phyloP scores from a whole-genome alignment of 1,284 basidiomycete genomes.

The Ustilago xerochloae region DNA sequence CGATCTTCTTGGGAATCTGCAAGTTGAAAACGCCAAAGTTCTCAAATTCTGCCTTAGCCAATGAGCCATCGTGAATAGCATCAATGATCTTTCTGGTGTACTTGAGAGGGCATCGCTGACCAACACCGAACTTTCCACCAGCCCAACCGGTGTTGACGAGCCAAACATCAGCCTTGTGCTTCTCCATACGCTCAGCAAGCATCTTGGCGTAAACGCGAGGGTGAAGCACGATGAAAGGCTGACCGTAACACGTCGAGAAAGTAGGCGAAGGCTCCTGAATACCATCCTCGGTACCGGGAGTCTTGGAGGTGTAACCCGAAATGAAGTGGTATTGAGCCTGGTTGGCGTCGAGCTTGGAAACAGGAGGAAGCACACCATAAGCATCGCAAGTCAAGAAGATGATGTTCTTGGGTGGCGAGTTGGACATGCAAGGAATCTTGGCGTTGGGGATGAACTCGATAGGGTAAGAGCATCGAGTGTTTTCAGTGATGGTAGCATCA shows the following conservation, averaged over 20 bases:
- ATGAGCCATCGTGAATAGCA: constrained; percentile 92
- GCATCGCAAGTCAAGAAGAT: constrained; percentile 99
- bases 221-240: constrained; percentile 98
- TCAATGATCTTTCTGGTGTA: constrained; percentile 94
- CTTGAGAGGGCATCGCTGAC: constrained; percentile 68
- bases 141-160: constrained; percentile 99
- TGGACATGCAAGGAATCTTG: constrained; percentile 72
- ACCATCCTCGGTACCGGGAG: constrained; percentile 97
- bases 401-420: constrained; percentile 77
- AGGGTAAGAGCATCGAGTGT: constrained; percentile 83
- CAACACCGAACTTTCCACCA: constrained; percentile 87
- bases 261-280: constrained; percentile 97
- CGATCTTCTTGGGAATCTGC: constrained; percentile 57
- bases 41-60: constrained; percentile 86
- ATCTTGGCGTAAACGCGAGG: constrained; percentile 85
- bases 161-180: constrained; percentile 93
- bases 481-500: constrained; percentile 96
- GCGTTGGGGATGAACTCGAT: constrained; percentile 87
- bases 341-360: constrained; percentile 89
- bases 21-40: constrained; percentile 73
- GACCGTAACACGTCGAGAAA: constrained; percentile 98
- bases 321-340: constrained; percentile 86
- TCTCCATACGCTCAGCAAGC: constrained; percentile 93
- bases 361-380: constrained; percentile 96
- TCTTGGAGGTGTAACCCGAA: constrained; percentile 81